Base-by-base conservation (phyloP, 1,284 basidiomycete genomes). In the Apiotrichum laibachii region DNA sequence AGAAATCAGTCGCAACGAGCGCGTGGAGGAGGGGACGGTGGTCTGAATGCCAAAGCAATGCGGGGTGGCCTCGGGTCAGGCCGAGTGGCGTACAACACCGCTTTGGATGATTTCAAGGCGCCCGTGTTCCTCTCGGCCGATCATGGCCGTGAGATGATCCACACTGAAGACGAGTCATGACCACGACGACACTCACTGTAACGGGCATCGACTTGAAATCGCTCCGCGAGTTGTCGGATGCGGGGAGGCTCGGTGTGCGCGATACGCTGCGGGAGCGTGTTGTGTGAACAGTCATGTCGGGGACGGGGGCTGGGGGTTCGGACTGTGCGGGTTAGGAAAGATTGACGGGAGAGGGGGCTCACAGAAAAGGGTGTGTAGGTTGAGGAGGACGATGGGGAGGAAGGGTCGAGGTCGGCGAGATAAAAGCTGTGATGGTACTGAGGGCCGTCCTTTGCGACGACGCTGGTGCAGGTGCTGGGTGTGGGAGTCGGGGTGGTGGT, bases 141-240 rank as follows among this genome's bases (percentile, higher is more conserved):
- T 21, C 43, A 43, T 15, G 10, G 16, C 40, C 40, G 40, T 5
- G 12, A 11, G 9, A 15, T 16, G 22, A 13, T 33, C 15, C 21
- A 5, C 33, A 31, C 8, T 12, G 43, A 8, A 21, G 43, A 7
- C 7, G 9, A 16, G 4, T 9, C 15, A 7, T 2, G 11, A 16
- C 15, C 19, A 12, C 7, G 21, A 10, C 22, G 44, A 12, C 37
- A 63, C 62, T 63, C 47, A 63, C 62, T 37, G 62, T 63, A 11
- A 61, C 55, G 33, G 62, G 62, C 33, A 63, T 15, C 11, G 56
- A 58, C 40, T 63, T 63, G 34, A 63, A 50, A 49, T 61, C 62
- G 4, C 51, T 48, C 18, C 51, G 46, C n/a, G 51, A 51, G 44
- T 60, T 59, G 53, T 39, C 39, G 6, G 55, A 57, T 4, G 54